Percentiles rank a stretch among this genome's conserved stretches.
Conservation (phyloP, 2,329 filamentous ascomycete species). For the Neoscytalidium dimidiatum region DNA sequence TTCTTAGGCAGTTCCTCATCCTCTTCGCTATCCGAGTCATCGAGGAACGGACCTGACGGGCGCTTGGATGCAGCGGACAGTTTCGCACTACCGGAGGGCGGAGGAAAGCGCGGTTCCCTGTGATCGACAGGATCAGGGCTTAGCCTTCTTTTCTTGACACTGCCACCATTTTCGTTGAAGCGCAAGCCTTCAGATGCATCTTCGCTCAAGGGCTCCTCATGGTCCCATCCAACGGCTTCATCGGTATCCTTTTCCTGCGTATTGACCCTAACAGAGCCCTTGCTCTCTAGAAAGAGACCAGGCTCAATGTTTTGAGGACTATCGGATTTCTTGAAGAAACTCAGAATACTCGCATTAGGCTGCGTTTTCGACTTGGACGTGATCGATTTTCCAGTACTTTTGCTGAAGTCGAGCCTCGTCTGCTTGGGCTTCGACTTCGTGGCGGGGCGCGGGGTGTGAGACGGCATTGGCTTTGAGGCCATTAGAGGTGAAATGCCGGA, state of each 20-base stretch:
- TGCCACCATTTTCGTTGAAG: constrained; percentile 46
- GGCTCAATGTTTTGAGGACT: constrained; percentile 31
- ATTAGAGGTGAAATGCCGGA: constrained; percentile 26
- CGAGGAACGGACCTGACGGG: constrained; percentile 64
- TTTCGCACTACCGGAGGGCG: constrained; percentile 23
- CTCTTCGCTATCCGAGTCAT: constrained; percentile 67
- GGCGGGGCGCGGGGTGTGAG: constrained; percentile 15
- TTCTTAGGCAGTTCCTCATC: constrained; percentile 25
- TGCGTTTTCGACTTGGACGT: constrained; percentile 41
- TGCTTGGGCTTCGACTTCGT: constrained; percentile 30
- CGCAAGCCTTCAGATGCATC: constrained; percentile 30
- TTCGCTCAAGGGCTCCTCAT: constrained; percentile 26
- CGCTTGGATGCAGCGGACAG: constrained; percentile 28
- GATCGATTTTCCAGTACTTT: constrained; percentile 30
- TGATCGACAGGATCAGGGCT: constrained; percentile 41
- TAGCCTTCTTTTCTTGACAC: constrained; percentile 45
- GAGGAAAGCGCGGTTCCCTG: constrained; percentile 31
- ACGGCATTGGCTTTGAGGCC: constrained; percentile 26
- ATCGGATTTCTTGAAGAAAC: constrained; percentile 57
- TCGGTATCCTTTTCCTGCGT: constrained; percentile 28
- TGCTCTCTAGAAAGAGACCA: constrained; percentile 40
- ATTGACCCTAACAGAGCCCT: constrained; percentile 22
- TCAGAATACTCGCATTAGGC: constrained; percentile 54
- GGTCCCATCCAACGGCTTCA: constrained; percentile 34
- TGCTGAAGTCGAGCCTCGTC: constrained; percentile 37